Base-by-base conservation (phyloP, 495 filamentous ascomycete species). In the Neurospora tetrasperma region DNA sequence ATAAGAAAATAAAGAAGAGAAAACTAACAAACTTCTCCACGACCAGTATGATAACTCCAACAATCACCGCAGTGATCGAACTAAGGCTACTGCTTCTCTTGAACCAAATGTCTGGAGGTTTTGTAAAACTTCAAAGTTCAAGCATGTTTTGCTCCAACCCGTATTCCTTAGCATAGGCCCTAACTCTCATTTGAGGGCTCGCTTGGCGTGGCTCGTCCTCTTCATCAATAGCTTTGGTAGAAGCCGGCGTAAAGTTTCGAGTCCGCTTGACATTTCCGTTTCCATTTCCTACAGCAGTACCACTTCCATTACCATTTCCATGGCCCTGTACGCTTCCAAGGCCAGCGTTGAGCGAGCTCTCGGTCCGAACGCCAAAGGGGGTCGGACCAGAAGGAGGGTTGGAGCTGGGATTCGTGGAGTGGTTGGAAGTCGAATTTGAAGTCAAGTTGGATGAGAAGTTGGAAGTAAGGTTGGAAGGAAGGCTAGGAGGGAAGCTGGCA, bases 221-320 rank as follows among this genome's bases (percentile, higher is more conserved):
- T 39, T 82, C 79, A 27, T 82, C 82, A 38, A 84, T 80, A 12
- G 75, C 80, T 72, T 82, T 85, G 23, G 78, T 77, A 9, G 84
- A 79, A 4, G 79, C 78, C 23, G 85, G 83, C 2, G 86, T 85
- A 42, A 86, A 85, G 39, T 82, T 80, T 20, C 82, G 76, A 69
- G 78, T 75, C 20, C 86, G 80, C 74, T 85, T 87, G 39, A 73
- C 23, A 42, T 41, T 75, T 6, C 42, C 35, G 11, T 39, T 72
- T 4, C 69, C 70, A 16, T 3, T 27, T 23, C 46, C 46, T 12
- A 12, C 31, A n/a, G 23, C 38, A 46, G 31, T 8, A 69, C 43
- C 7, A 5, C 3, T 72, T 42, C 70, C n/a, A 23, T 48, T 74
- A 4, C 27, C 12, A 43, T 40, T 69, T 1, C 66, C 72, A 2